phyloP scores from a whole-genome alignment of 805 yeast genomes.

The Yarrowia porcina region DNA sequence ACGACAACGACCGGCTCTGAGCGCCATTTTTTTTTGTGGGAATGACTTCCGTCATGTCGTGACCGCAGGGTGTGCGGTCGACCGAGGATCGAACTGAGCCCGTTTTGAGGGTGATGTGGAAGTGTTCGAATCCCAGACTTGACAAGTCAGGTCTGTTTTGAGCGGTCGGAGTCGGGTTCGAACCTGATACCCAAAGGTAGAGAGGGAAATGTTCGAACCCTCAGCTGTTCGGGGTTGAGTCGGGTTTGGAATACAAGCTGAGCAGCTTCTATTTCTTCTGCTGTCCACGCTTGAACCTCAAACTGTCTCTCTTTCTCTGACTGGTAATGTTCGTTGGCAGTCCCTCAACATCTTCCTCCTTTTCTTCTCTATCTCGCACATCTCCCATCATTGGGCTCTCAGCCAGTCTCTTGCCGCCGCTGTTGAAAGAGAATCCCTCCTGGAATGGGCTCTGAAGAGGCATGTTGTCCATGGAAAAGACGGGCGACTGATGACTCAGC shows the following conservation, averaged over 20 bases:
- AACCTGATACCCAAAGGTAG: too few species aligned
- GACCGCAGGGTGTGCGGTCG: too few species aligned
- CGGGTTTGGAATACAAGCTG: background rate
- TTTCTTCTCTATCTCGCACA: background rate
- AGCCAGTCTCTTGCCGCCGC: background rate
- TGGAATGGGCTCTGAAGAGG: constrained; percentile 18
- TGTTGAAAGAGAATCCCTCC: background rate
- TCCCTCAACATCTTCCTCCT: constrained; percentile 12
- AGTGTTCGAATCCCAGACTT: too few species aligned
- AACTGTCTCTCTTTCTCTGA: constrained; percentile 25
- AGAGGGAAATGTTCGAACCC: background rate
- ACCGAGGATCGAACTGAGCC: too few species aligned
- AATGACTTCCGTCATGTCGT: too few species aligned
- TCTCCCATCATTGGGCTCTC: constrained; percentile 16
- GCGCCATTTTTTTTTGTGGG: too few species aligned
- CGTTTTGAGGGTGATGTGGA: too few species aligned
- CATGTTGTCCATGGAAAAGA: constrained; percentile 12
- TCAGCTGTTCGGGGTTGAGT: too few species aligned
- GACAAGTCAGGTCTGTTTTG: too few species aligned
- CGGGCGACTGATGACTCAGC: constrained; percentile 6
- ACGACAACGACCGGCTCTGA: too few species aligned
- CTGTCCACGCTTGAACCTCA: constrained; percentile 25
- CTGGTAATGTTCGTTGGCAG: constrained; percentile 15
- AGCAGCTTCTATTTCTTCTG: background rate
- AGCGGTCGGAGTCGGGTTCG: too few species aligned